A percentile compares a stretch with the other conserved stretches of the same genome.
phyloP scores from a whole-genome alignment of 257 asterid genomes.

The Nicotiana sylvestris region DNA sequence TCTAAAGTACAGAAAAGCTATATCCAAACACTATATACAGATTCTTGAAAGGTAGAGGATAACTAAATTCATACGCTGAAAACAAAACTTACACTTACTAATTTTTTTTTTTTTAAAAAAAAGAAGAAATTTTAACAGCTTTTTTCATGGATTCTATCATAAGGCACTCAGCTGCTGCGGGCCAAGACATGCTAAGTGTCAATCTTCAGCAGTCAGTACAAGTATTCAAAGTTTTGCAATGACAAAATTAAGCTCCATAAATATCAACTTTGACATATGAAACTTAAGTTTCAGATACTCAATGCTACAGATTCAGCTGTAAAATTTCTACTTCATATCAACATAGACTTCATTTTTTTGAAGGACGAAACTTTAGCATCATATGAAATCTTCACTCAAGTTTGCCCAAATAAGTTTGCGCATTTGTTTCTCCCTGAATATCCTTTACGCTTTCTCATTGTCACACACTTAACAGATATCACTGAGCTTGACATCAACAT shows the following conservation, averaged over 20 bases:
- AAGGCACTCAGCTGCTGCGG: background rate
- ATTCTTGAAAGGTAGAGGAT: background rate
- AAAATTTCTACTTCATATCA: background rate
- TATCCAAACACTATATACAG: background rate
- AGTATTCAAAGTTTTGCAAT: background rate
- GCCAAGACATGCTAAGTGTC: background rate
- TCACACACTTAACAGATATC: background rate
- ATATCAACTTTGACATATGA: background rate
- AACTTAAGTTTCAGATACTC: background rate
- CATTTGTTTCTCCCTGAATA: slow-evolving; percentile 1
- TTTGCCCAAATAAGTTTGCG: background rate
- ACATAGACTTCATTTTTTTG: background rate
- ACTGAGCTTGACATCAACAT: background rate
- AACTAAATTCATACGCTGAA: background rate
- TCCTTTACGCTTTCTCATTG: background rate
- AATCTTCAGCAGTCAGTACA: background rate
- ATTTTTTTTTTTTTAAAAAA: background rate
- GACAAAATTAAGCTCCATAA: background rate
- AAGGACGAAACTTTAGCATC: background rate
- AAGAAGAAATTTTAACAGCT: background rate
- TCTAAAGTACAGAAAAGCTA: background rate
- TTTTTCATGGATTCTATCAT: background rate
- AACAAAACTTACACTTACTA: background rate
- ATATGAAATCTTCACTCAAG: background rate
- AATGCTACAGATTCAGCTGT: background rate